phyloP scores from a whole-genome alignment of 768 basidiomycete species.

The Terana coerulea region DNA sequence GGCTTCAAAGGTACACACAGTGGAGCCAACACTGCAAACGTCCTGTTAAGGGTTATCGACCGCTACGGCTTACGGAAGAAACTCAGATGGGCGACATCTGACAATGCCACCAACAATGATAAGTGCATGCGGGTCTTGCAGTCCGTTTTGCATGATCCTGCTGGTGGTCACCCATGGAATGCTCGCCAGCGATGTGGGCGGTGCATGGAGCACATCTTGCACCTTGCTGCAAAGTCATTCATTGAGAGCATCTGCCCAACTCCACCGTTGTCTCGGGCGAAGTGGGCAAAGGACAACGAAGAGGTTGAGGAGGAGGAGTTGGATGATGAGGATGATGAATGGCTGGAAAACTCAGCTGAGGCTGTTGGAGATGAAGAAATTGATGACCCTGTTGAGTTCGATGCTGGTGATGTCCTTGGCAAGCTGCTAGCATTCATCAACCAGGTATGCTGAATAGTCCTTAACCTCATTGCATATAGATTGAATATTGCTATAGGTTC shows the following conservation, averaged over 20 bases:
- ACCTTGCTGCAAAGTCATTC: constrained; percentile 6
- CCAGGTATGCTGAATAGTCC: constrained; percentile 2
- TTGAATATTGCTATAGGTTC: constrained; percentile 4
- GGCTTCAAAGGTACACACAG: constrained; percentile 7
- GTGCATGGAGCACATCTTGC: too few relatives aligned
- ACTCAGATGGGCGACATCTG: too few relatives aligned
- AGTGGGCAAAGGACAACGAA: background rate
- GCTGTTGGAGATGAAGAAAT: too few relatives aligned
- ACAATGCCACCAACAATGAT: too few relatives aligned
- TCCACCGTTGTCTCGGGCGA: background rate
- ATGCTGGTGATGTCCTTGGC: constrained; percentile 6
- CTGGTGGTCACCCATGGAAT: too few relatives aligned
- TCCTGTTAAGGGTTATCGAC: constrained; percentile 2
- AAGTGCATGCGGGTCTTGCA: too few relatives aligned
- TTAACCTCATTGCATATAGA: background rate
- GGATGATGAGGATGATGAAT: background rate
- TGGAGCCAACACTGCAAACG: constrained; percentile 4
- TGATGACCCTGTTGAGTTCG: background rate
- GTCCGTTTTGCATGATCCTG: too few relatives aligned
- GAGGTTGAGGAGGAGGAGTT: background rate
- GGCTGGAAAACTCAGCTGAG: too few relatives aligned
- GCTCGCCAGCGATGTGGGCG: too few relatives aligned
- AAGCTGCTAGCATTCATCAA: constrained; percentile 5
- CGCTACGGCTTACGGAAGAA: constrained; percentile 2
- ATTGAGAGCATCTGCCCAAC: constrained; percentile 3